Conservation (phyloP, 257 asterid genomes). For the Nicotiana noctiflora region DNA sequence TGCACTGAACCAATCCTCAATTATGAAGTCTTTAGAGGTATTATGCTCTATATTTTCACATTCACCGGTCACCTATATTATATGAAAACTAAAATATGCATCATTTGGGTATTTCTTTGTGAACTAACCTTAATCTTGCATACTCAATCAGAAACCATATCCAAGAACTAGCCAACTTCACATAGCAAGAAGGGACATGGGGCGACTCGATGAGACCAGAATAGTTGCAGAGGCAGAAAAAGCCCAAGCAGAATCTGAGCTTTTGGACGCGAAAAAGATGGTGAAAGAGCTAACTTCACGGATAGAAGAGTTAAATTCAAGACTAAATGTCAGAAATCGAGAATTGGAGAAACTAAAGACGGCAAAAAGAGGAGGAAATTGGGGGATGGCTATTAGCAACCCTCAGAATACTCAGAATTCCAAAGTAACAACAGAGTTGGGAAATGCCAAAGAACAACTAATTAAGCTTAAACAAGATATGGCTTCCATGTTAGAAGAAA, state of each 20-base stretch:
- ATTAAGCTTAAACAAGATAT: constrained; percentile 67
- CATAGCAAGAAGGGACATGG: constrained; percentile 35
- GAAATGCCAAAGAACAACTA: constrained; percentile 30
- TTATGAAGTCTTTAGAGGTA: constrained; percentile 38
- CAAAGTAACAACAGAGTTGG: constrained; percentile 50
- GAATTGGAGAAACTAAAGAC: constrained; percentile 40
- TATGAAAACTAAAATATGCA: neutral
- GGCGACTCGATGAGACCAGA: constrained; percentile 26
- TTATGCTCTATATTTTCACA: too few species aligned
- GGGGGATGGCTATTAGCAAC: constrained; percentile 5
- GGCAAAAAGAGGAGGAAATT: constrained; percentile 24
- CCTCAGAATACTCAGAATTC: constrained; percentile 22
- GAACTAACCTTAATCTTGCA: neutral
- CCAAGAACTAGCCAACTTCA: constrained; percentile 46
- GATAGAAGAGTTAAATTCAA: constrained; percentile 48
- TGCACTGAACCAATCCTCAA: constrained; percentile 21
- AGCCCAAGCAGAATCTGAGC: constrained; percentile 47
- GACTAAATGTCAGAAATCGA: constrained; percentile 24
- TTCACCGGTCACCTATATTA: neutral
- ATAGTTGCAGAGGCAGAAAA: constrained; percentile 28
- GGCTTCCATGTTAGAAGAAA: constrained; percentile 61
- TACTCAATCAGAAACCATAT: constrained; percentile 19
- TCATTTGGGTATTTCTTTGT: neutral
- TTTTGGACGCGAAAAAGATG: constrained; percentile 40
- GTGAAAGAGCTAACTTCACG: constrained; percentile 33